These are phyloP conservation scores for Aspergillus ruber DNA, from an alignment of 2,329 filamentous ascomycete genomes.

Conservation along the genomic window DNA sequence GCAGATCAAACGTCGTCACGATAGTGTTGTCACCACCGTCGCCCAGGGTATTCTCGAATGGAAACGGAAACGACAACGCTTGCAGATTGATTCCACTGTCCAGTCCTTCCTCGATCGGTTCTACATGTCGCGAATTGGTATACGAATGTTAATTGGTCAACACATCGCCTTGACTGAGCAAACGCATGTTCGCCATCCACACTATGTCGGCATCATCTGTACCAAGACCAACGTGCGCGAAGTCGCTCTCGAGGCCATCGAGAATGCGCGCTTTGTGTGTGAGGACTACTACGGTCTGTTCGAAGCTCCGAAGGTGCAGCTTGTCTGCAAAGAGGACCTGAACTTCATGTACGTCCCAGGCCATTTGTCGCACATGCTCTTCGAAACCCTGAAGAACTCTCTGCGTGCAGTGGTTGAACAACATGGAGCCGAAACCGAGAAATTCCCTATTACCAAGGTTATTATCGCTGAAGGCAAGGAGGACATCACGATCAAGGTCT, in stretches of 20 bases:
- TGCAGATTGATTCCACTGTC: constrained; percentile 97
- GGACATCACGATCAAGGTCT: constrained; percentile 98
- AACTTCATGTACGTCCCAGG: constrained; percentile 99
- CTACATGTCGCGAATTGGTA: constrained; percentile 99
- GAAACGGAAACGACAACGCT: constrained; percentile 89
- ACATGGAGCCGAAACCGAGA: constrained; percentile 89
- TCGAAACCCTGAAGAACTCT: constrained; percentile 98
- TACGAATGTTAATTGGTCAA: constrained; percentile 97
- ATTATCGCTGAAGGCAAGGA: constrained; percentile 97
- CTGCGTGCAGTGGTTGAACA: constrained; percentile 92
- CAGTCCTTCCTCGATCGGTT: constrained; percentile 97
- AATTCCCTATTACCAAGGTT: constrained; percentile 93
- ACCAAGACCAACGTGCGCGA: constrained; percentile 96
- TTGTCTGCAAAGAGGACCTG: constrained; percentile 88
- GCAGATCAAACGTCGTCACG: constrained; percentile 91
- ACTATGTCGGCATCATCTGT: constrained; percentile 97
- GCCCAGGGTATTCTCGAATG: constrained; percentile 97
- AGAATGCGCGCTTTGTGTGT: constrained; percentile 97
- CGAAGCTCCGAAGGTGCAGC: constrained; percentile 90
- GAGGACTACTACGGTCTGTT: constrained; percentile 98
- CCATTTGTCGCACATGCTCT: constrained; percentile 98
- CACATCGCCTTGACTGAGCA: constrained; percentile 96
- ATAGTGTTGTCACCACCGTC: constrained; percentile 95
- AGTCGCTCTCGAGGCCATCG: constrained; percentile 91
- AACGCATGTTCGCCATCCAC: constrained; percentile 77